phyloP scores from a whole-genome alignment of 768 basidiomycete species.

The Amanita exitialis region DNA sequence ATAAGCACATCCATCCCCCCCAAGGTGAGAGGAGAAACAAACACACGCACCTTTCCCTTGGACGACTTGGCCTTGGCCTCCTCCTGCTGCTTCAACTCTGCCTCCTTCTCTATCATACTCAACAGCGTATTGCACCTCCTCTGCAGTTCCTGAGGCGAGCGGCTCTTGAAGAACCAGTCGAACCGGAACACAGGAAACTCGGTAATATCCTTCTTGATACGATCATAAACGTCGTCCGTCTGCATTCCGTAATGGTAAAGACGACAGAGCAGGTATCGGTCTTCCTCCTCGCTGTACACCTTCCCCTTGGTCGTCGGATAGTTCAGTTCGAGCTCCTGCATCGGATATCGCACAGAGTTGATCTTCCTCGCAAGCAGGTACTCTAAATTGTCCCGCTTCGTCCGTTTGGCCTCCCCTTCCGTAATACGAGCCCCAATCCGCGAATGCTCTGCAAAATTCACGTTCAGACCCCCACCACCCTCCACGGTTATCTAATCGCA shows the following conservation, averaged over 20 bases:
- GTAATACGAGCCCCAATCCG: constrained; percentile 77
- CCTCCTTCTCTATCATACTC: constrained; percentile 90
- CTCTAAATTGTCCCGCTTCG: constrained; percentile 74
- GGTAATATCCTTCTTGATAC: constrained; percentile 92
- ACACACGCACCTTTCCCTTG: constrained; percentile 48
- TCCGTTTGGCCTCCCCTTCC: constrained; percentile 85
- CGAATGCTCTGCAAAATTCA: constrained; percentile 51
- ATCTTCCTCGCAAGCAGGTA: constrained; percentile 78
- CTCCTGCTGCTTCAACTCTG: constrained; percentile 55
- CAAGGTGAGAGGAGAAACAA: background rate
- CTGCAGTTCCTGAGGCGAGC: constrained; percentile 82
- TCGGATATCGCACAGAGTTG: constrained; percentile 73
- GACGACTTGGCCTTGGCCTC: constrained; percentile 52
- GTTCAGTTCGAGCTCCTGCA: constrained; percentile 94
- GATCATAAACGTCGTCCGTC: constrained; percentile 82
- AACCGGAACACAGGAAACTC: constrained; percentile 97
- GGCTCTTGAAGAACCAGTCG: constrained; percentile 97
- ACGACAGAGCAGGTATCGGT: constrained; percentile 87
- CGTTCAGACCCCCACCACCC: background rate
- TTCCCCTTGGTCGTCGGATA: constrained; percentile 96
- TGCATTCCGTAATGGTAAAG: constrained; percentile 87
- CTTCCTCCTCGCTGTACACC: constrained; percentile 94
- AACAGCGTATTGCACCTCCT: constrained; percentile 82
- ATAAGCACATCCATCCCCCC: too few species aligned
- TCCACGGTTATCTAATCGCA: too few species aligned